Percentiles rank a stretch among this genome's conserved stretches.
Conservation (phyloP, 352 stramenopile genomes). For the Phytophthora tubulina region DNA sequence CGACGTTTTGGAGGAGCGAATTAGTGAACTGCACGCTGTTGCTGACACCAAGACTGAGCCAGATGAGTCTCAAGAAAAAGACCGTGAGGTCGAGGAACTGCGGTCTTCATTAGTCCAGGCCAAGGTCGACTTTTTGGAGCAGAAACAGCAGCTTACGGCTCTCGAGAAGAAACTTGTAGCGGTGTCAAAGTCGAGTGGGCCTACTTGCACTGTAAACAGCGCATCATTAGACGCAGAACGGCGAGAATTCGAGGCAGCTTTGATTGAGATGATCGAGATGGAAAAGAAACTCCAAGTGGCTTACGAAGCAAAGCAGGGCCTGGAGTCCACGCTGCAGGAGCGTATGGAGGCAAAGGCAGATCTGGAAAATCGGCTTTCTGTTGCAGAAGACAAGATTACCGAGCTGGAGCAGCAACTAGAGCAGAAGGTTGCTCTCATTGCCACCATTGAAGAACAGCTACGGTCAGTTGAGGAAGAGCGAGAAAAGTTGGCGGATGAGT, state of each 20-base stretch:
- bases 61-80: constrained; percentile 55
- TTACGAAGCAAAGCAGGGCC: constrained; percentile 65
- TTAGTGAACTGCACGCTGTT: constrained; percentile 53
- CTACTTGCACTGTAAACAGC: constrained; percentile 32
- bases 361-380: constrained; percentile 57
- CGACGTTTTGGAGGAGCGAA: constrained; percentile 65
- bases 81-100: constrained; percentile 64
- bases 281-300: constrained; percentile 70
- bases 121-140: constrained; percentile 61
- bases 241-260: constrained; percentile 64
- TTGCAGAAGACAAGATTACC: constrained; percentile 59
- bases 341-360: constrained; percentile 54
- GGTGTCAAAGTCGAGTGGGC: constrained; percentile 48
- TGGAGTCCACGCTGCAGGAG: constrained; percentile 65
- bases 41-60: constrained; percentile 48
- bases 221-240: constrained; percentile 58
- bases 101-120: constrained; percentile 70
- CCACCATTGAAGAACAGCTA: constrained; percentile 62
- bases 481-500: constrained; percentile 56
- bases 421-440: constrained; percentile 64
- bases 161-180: constrained; percentile 69
- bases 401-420: constrained; percentile 65
- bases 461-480: constrained; percentile 55
- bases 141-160: constrained; percentile 63
- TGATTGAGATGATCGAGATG: constrained; percentile 78